These are phyloP conservation scores for Leccinum uliginosum DNA, from an alignment of 768 basidiomycete species.

Conservation along the genomic window DNA sequence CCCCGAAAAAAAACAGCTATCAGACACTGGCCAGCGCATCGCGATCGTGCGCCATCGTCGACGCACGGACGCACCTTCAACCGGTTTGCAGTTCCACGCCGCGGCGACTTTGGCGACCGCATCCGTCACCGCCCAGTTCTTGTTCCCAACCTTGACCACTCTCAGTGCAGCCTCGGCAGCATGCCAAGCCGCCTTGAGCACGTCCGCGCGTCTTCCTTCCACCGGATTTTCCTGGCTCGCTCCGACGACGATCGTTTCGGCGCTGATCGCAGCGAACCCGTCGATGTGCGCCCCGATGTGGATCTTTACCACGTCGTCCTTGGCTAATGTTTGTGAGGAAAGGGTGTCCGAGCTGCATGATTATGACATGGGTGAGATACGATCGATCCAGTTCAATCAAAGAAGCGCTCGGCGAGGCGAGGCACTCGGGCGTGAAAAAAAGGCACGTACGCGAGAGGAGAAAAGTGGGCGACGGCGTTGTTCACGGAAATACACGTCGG, in stretches of 20 bases:
- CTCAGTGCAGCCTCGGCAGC: slow-evolving; percentile 93
- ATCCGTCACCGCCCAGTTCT: slow-evolving; percentile 94
- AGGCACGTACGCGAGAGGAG: slow-evolving; percentile 79
- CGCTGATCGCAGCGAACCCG: slow-evolving; percentile 90
- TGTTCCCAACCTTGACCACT: slow-evolving; percentile 84
- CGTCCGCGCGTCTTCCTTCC: slow-evolving; percentile 86
- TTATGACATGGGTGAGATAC: not conserved
- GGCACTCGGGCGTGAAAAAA: not conserved
- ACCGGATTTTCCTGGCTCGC: slow-evolving; percentile 69
- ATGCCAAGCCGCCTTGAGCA: slow-evolving; percentile 87
- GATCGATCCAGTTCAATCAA: slow-evolving; percentile 26
- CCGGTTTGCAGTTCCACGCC: slow-evolving; percentile 82
- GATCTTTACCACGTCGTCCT: slow-evolving; percentile 92
- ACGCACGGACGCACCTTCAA: slow-evolving; percentile 66
- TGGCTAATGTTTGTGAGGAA: slow-evolving; percentile 62
- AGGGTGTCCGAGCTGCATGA: slow-evolving; percentile 64
- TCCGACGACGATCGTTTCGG: slow-evolving; percentile 90
- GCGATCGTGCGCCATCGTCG: not conserved
- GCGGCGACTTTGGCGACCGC: slow-evolving; percentile 69
- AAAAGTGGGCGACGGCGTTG: slow-evolving; percentile 94
- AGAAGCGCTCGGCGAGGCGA: not conserved
- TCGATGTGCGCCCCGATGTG: slow-evolving; percentile 98
- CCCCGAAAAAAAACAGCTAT: not conserved
- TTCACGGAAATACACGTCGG: slow-evolving; percentile 93
- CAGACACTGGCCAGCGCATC: not conserved